Evolutionary conservation across 2,329 filamentous ascomycete genomes (phyloP).

Genomic region (Trichoderma pleuroti): DNA sequence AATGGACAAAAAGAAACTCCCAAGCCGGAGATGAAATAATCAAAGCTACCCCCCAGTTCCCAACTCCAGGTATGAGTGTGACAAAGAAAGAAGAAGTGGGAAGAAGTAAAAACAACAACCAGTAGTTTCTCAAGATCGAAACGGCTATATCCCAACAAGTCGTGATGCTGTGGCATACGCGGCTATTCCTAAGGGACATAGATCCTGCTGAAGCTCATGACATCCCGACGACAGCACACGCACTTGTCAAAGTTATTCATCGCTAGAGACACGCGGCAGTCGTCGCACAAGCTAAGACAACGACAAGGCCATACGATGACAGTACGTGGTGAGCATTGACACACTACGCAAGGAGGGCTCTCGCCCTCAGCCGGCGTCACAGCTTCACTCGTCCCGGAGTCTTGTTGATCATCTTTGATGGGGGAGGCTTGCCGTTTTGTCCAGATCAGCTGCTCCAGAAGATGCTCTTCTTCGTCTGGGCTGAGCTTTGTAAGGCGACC

Average conservation of each 20-base stretch:
- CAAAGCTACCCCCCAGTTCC: neutral
- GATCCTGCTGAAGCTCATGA: constrained; percentile 83
- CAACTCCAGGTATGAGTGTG: neutral
- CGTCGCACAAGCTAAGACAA: constrained; percentile 90
- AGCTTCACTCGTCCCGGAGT: neutral
- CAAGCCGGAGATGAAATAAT: neutral
- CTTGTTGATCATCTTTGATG: constrained; percentile 14
- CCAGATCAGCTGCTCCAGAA: constrained; percentile 59
- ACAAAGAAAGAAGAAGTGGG: neutral
- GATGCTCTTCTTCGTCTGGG: constrained; percentile 56
- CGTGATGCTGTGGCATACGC: neutral
- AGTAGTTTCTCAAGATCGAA: neutral
- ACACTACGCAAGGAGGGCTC: constrained; percentile 86
- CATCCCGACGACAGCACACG: constrained; percentile 86
- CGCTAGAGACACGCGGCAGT: constrained; percentile 86
- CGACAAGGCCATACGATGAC: constrained; percentile 96
- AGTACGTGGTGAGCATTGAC: constrained; percentile 78
- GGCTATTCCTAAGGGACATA: constrained; percentile 66
- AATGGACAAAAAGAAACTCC: neutral
- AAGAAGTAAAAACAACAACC: neutral
- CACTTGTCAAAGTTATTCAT: constrained; percentile 98
- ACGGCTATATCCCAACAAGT: neutral
- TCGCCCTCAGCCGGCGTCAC: constrained; percentile 63
- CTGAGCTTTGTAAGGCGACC: constrained; percentile 42
- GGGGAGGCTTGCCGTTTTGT: constrained; percentile 40